These are phyloP conservation scores for Skeletonema potamos DNA, from an alignment of 108 stramenopile genomes.

Conservation along the genomic window DNA sequence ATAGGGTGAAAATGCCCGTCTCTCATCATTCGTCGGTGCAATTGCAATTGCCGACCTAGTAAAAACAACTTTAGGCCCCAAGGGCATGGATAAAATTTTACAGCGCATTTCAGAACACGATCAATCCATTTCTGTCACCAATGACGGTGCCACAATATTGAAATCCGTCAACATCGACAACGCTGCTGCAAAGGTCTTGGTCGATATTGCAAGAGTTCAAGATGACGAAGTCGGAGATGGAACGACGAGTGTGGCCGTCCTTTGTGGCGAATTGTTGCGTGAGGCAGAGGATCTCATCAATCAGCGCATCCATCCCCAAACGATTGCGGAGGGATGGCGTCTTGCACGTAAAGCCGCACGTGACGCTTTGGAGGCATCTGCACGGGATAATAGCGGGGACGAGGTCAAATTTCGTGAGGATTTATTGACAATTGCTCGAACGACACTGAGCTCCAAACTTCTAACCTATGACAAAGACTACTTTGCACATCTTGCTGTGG, in stretches of 20 bases:
- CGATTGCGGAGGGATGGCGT: constrained; percentile 97
- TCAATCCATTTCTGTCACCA: constrained; percentile 84
- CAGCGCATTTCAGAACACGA: constrained; percentile 85
- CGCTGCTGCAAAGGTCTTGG: constrained; percentile 97
- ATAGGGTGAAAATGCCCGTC: constrained; percentile 99
- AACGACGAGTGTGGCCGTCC: constrained; percentile 92
- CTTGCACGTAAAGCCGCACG: constrained; percentile 89
- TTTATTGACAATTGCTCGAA: constrained; percentile 93
- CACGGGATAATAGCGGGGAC: constrained; percentile 56
- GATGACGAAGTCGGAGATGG: constrained; percentile 99
- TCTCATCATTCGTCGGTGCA: constrained; percentile 98
- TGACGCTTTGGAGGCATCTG: constrained; percentile 66
- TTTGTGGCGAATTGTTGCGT: constrained; percentile 96
- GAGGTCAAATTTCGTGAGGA: constrained; percentile 82
- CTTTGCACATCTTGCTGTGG: constrained; percentile 96
- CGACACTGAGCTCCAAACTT: constrained; percentile 97
- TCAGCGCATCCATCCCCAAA: constrained; percentile 97
- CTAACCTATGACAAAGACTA: constrained; percentile 96
- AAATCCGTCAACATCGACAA: constrained; percentile 93
- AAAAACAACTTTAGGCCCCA: constrained; percentile 99
- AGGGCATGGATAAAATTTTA: constrained; percentile 99
- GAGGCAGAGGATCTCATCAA: constrained; percentile 96
- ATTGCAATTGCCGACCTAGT: constrained; percentile 99
- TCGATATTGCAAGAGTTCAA: constrained; percentile 98
- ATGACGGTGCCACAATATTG: constrained; percentile 97